Conservation (phyloP, 2,329 filamentous ascomycete genomes). For the Aspergillus aculeatus region DNA sequence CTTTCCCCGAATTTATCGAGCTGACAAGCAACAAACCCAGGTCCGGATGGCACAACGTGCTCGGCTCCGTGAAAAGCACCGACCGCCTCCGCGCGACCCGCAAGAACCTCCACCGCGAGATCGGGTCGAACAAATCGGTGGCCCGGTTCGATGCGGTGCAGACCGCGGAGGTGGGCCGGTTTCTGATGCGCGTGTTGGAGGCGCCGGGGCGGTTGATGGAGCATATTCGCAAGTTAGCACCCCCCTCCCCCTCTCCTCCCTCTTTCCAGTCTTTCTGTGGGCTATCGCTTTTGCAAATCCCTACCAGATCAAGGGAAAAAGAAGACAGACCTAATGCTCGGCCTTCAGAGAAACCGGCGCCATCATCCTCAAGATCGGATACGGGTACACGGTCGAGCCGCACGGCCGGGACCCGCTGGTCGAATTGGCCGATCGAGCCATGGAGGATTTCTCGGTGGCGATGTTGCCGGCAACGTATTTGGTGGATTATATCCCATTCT, state of each 20-base stretch:
- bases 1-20: too few relatives aligned
- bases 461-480: constrained; percentile 43
- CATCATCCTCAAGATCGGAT: constrained; percentile 42
- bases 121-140: constrained; percentile 45
- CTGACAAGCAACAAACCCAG: constrained; percentile 1
- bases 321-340: constrained; percentile 2
- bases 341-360: constrained; percentile 32
- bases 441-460: constrained; percentile 44
- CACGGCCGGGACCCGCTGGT: constrained; percentile 34
- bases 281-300: too few relatives aligned
- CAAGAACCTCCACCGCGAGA: constrained; percentile 43
- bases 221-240: constrained; percentile 37
- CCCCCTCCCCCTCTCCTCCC: background rate
- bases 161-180: constrained; percentile 43
- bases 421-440: constrained; percentile 39
- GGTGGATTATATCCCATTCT: constrained; percentile 46
- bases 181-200: constrained; percentile 44
- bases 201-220: constrained; percentile 38
- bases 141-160: constrained; percentile 43
- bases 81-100: constrained; percentile 42
- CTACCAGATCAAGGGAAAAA: too few relatives aligned
- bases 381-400: constrained; percentile 30
- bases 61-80: constrained; percentile 36
- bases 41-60: constrained; percentile 38
- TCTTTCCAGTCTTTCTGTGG: too few relatives aligned